Evolutionary conservation across 768 basidiomycete genomes (phyloP).

Genomic region (Tricholoma terreum): DNA sequence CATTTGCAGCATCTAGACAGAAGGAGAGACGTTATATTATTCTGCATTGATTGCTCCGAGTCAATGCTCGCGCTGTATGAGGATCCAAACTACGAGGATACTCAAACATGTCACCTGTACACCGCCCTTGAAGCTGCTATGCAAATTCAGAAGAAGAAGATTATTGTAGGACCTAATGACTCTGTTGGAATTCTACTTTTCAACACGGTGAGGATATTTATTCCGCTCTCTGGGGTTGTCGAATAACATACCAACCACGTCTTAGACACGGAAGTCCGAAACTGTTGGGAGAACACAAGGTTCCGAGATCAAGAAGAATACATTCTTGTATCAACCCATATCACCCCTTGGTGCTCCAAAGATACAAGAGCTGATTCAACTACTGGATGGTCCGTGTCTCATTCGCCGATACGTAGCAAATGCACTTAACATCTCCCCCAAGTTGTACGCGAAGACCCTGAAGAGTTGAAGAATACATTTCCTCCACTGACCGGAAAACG

Average conservation of each 20-base stretch:
- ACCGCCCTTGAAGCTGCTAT: constrained; percentile 79
- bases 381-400: constrained; percentile 65
- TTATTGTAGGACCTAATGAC: constrained; percentile 85
- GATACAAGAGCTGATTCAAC: constrained; percentile 72
- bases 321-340: constrained; percentile 74
- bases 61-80: constrained; percentile 81
- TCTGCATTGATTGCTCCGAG: constrained; percentile 90
- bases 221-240: constrained; percentile 1
- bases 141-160: constrained; percentile 87
- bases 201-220: constrained; percentile 69
- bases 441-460: constrained; percentile 68
- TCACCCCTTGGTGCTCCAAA: constrained; percentile 74
- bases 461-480: constrained; percentile 54
- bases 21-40: constrained; percentile 85
- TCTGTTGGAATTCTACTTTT: constrained; percentile 88
- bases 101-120: constrained; percentile 72
- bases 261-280: constrained; percentile 42
- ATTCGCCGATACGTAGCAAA: not conserved
- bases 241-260: not conserved
- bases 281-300: constrained; percentile 26
- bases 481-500: constrained; percentile 57
- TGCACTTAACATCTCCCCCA: constrained; percentile 8
- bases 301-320: constrained; percentile 66
- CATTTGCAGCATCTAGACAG: constrained; percentile 60
- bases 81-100: constrained; percentile 61